phyloP scores from a whole-genome alignment of 129 eudicot genomes.

The Sambucus nigra region DNA sequence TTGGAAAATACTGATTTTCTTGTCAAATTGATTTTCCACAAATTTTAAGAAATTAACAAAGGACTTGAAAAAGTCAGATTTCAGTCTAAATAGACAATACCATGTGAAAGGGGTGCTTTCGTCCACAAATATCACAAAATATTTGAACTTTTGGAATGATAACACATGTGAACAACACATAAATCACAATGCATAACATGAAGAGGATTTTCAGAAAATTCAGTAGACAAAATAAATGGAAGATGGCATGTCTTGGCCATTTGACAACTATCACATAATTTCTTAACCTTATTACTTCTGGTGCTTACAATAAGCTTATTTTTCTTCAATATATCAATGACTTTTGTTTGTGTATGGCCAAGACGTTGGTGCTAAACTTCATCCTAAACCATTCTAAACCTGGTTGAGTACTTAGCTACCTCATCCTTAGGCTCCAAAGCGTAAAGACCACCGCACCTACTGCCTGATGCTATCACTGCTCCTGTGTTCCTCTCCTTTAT shows the following conservation, averaged over 20 bases:
- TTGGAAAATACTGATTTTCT: not conserved
- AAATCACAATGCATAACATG: not conserved
- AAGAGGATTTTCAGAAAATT: not conserved
- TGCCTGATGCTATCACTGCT: not conserved
- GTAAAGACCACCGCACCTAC: not conserved
- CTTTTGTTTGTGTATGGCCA: not conserved
- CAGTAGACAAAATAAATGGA: not conserved
- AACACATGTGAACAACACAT: not conserved
- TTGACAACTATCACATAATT: slow-evolving; percentile 1
- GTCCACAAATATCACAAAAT: not conserved
- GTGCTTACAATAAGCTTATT: not conserved
- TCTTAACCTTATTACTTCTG: not conserved
- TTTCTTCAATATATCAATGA: not conserved
- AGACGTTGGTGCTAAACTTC: slow-evolving; percentile 2
- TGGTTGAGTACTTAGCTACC: not conserved
- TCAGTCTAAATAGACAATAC: not conserved
- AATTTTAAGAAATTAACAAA: not conserved
- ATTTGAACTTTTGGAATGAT: not conserved
- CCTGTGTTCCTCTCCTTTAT: not conserved
- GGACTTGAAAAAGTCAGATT: not conserved
- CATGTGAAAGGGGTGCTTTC: not conserved
- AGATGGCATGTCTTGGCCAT: not conserved
- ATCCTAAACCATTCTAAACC: not conserved
- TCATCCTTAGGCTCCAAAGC: not conserved
- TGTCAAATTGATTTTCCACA: not conserved